Base-by-base conservation (phyloP, 2,329 filamentous ascomycete genomes). In the Exophiala alcalophila region DNA sequence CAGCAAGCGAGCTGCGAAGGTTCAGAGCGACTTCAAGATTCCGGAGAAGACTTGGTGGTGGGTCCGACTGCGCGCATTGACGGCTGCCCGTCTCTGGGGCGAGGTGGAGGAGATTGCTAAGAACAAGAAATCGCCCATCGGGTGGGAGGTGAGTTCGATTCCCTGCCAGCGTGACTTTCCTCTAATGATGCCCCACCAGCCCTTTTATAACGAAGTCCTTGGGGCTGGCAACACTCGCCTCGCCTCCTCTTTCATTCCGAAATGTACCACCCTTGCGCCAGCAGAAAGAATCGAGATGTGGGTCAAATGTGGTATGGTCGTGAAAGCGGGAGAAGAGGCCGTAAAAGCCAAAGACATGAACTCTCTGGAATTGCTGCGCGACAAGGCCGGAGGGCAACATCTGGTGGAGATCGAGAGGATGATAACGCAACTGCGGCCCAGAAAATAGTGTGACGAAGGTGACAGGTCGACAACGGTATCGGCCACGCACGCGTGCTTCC, bases 1-100 rank as follows among this genome's bases (percentile, higher is more conserved):
- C 61, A 76, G 83, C 40, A 89, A 89, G 57, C 79, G 90, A 47
- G 90, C 90, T 15, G 85, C 84, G 65, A 95, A 91, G 66, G 76
- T 97, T 3, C 85, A 92, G 62, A 83, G 76, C 61, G 91, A 97
- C 56, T 98, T 98, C 71, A 94, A 89, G 59, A 83, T 98, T 32
- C 80, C 86, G 0, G 92, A 97, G 54, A 94, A 89, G 65, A 85
- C 88, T 20, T 85, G 81, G 52, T 91, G 87, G 80, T 98, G 91
- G 88, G 59, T 79, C 45, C 83, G 88, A 50, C 74, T 98, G 19
- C 81, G 91, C 56, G 92, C 90, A 0, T 76, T 97, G 36, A 88
- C 98, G 2, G 85, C 86, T 11, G 88, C 89, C 62, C 78, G 92
- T 41, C 86, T 95, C 60, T 98, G 90, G 89, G 81, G 79, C 37